Base-by-base conservation (phyloP, 2,329 filamentous ascomycete species). In the Fusarium heterosporum region DNA sequence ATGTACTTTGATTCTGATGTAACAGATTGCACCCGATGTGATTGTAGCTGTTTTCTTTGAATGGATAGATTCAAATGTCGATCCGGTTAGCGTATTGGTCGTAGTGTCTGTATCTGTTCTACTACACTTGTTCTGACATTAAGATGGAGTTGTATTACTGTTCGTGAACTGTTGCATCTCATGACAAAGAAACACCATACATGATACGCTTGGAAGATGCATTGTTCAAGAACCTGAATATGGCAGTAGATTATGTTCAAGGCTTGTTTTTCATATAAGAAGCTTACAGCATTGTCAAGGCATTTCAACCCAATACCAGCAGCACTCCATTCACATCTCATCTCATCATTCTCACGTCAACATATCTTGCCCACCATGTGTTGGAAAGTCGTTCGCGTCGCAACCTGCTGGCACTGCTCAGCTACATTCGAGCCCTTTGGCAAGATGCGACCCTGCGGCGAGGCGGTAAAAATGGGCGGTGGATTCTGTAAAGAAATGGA, bases 401-500 rank as follows among this genome's bases (percentile, higher is more conserved):
- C 62, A 3, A 8, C 26, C 4, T 66, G 61, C 46, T 66, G 61
- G 61, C 40, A 47, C 17, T 66, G 62, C 26, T 38, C 16, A 7
- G 13, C 6, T 1, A 16, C 3, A 16, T 41, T 66, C 6, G 55
- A 66, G 12, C 38, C 49, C 1, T 61, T 61, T 36, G 62, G 62
- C 7, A 50, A 32, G 32, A 28, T 66, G 14, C 43, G 51, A 14
- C 16, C 26, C 9, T 66, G 62, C 28, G 30, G 34, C 3, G 17
- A 49, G 1, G 8, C 49, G 11, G 17, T 29, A 1, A 13, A 55
- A 16, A 38, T 36, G 3, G 34, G 43, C 8, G n/a, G 43, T 6
- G 14, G n/a, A 14, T 29, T 30, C 25, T 66, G 46, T 8, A n/a
- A 41, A 9, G 29, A 19, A 6, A 3, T 43, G 6, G 7, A 17